Base-by-base conservation (phyloP, 805 yeast species). In the Priceomyces fermenticarens region DNA sequence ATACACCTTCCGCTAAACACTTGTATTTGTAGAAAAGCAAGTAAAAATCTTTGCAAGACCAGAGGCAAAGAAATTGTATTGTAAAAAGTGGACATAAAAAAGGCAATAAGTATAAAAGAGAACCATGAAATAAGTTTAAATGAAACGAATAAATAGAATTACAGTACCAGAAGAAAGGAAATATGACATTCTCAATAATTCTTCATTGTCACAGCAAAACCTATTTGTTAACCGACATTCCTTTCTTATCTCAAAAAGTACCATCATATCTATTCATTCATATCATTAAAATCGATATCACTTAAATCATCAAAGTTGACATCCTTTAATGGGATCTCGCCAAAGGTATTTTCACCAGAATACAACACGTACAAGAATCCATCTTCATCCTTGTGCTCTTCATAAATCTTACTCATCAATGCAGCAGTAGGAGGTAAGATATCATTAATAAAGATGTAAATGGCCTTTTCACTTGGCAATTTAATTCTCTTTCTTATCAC, bases 401-500 rank as follows among this genome's bases (percentile, higher is more conserved):
- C 95, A 60, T 93, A 93, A 49, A 93, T 85, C 16, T 93, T 78
- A 54, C 95, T 85, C 93, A 93, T 88, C 52, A 93, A 77, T 12
- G 98, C 96, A 14, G 98, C 97, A 2, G 99, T 93, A 35, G 98
- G 98, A 9, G 99, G 99, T 53, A 93, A 77, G 42, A 93, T 89
- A 63, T 93, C 99, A 60, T 93, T 91, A 49, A 93, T 96, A 63
- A 93, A 93, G 51, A 93, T 89, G 67, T 93, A 93, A 50, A 93
- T 91, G 33, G 99, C 99, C 82, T 91, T 90, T 65, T 93, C 99
- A 23, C 96, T 86, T 36, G 97, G 96, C 48, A 93, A 77, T 73
- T 86, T 86, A 65, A 93, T 90, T 64, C 99, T 84, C 70, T 91
- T 90, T 67, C 99, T 83, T 54, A 93, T 88, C 46, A 93, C 99